phyloP scores from a whole-genome alignment of 163 green algal genomes.

The Prototheca cutis region DNA sequence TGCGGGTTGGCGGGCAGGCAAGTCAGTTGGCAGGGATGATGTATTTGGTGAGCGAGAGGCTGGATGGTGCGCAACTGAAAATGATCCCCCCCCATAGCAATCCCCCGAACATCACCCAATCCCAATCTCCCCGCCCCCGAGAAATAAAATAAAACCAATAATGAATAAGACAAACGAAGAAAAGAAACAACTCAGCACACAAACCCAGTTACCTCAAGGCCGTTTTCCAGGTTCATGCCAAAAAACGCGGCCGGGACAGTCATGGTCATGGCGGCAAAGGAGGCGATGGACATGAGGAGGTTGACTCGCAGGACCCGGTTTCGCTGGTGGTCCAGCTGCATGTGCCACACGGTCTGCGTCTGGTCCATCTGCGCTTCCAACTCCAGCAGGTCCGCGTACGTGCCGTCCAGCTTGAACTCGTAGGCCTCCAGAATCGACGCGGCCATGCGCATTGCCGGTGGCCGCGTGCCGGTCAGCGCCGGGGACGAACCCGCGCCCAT shows the following conservation, averaged over 20 bases:
- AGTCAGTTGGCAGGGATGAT: too few species aligned
- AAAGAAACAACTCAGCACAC: too few species aligned
- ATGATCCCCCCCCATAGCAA: neutral
- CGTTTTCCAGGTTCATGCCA: slow-evolving; percentile 53
- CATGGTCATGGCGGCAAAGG: slow-evolving; percentile 25
- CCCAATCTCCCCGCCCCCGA: neutral
- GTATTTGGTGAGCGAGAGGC: neutral
- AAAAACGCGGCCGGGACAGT: slow-evolving; percentile 49
- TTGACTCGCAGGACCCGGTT: slow-evolving; percentile 56
- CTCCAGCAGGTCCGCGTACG: slow-evolving; percentile 30
- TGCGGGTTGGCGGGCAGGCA: too few species aligned
- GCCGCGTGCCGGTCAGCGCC: neutral
- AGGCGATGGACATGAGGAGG: slow-evolving; percentile 32
- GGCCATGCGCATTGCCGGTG: slow-evolving; percentile 28
- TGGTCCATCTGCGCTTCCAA: slow-evolving; percentile 41
- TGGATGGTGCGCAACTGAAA: neutral
- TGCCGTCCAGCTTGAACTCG: slow-evolving; percentile 14
- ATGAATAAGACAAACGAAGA: too few species aligned
- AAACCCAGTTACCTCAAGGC: slow-evolving; percentile 26
- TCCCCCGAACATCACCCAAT: neutral
- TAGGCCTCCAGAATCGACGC: slow-evolving; percentile 14
- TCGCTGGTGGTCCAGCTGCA: slow-evolving; percentile 49
- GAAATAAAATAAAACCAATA: too few species aligned
- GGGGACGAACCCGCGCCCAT: neutral
- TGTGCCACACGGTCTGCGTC: slow-evolving; percentile 47